A percentile compares a stretch with the other conserved stretches of the same genome.
Conservation (phyloP, 495 filamentous ascomycete species). For the Xylaria sp. region DNA sequence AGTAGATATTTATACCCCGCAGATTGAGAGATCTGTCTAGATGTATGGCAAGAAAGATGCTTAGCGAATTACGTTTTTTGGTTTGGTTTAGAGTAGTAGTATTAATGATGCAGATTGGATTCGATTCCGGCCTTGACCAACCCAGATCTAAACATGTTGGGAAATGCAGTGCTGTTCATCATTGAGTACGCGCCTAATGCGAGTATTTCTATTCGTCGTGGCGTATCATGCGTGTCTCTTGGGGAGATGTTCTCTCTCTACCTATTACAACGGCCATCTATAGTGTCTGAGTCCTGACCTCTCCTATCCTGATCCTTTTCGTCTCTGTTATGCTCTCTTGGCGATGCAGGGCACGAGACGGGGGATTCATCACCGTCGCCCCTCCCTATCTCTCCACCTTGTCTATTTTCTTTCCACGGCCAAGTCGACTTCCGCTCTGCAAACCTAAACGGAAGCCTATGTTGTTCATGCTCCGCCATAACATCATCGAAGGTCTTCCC, state of each 20-base stretch:
- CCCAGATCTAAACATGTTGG: neutral
- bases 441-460: constrained; percentile 48
- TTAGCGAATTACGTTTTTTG: neutral
- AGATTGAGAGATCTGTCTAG: neutral
- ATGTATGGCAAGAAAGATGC: neutral
- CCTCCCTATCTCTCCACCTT: constrained; percentile 9
- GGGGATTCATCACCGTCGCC: neutral
- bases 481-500: constrained; percentile 71
- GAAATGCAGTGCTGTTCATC: neutral
- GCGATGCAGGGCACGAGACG: neutral
- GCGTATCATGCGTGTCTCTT: neutral
- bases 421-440: constrained; percentile 44
- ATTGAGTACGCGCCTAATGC: neutral
- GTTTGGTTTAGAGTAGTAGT: neutral
- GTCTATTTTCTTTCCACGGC: constrained; percentile 1
- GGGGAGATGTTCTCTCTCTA: neutral
- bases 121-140: neutral
- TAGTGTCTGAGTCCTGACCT: neutral
- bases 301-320: constrained; percentile 16
- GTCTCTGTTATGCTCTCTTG: constrained; percentile 14
- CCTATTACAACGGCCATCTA: neutral
- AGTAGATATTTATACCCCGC: constrained; percentile 27
- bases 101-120: constrained; percentile 10
- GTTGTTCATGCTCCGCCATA: constrained; percentile 49
- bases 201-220: neutral